phyloP scores from a whole-genome alignment of 2,329 filamentous ascomycete species.

The Hortaea sp. region DNA sequence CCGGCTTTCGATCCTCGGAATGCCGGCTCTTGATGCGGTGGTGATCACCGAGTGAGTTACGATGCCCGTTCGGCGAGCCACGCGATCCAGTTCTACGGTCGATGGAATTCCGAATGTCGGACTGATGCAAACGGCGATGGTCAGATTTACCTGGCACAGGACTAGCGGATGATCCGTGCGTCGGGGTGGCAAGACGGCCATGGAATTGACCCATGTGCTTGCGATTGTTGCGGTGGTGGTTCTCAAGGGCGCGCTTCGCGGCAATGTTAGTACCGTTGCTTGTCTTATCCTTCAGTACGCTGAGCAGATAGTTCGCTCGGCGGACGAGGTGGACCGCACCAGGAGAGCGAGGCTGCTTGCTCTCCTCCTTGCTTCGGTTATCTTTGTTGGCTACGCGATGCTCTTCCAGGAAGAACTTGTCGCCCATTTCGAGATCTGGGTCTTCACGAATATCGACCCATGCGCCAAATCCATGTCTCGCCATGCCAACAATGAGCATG shows the following conservation, averaged over 20 bases:
- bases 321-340: conserved; percentile 96
- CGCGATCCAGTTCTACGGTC: conserved; percentile 28
- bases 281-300: conserved; percentile 83
- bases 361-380: conserved; percentile 66
- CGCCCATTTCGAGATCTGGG: conserved; percentile 67
- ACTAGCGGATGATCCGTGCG: conserved; percentile 56
- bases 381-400: conserved; percentile 98
- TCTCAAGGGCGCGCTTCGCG: conserved; percentile 73
- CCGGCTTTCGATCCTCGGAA: conserved; percentile 38
- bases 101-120: conserved; percentile 24
- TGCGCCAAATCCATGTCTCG: conserved; percentile 86
- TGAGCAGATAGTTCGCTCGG: conserved; percentile 86
- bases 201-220: conserved; percentile 50
- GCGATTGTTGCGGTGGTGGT: conserved; percentile 92
- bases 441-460: conserved; percentile 95
- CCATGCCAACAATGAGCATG: conserved; percentile 91
- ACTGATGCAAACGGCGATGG: conserved; percentile 22
- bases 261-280: conserved; percentile 53
- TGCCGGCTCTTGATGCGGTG: conserved; percentile 42
- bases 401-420: conserved; percentile 95
- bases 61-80: conserved; percentile 35
- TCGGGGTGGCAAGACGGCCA: conserved; percentile 46
- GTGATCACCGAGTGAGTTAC: conserved; percentile 29
- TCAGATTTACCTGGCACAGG: conserved; percentile 47
- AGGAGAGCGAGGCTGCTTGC: conserved; percentile 71